Evolutionary conservation across 2,329 filamentous ascomycete species (phyloP), one percentile per base, ranked within the genome.

Genomic region (Penicillium sp.): DNA sequence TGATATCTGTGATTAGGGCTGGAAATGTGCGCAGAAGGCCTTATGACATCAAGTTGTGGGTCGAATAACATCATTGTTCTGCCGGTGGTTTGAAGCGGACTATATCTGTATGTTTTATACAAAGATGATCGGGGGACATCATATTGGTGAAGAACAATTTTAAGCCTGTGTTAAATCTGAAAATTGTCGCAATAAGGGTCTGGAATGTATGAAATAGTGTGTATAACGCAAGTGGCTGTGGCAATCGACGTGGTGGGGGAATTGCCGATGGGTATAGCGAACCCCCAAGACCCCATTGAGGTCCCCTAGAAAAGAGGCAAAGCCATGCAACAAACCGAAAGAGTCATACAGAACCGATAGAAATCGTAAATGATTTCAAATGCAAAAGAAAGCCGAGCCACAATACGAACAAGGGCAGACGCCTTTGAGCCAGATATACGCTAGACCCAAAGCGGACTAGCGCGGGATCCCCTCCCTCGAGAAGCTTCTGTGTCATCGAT

Each of bases 401-500:
- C 46, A 48, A 21, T 15, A 15, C 19, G 29, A 35, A 17, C 23
- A 8, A 25, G 12, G 17, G 6, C 31, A 25, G 40, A 6, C 31
- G n/a, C 45, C 19, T 31, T 40, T 23, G 35, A 33, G 2, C 21
- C 33, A 25, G 19, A 54, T 31, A 29, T 12, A 19, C 54, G 12
- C 66, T 68, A 70, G 55, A 1, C 65, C 63, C 2, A 54, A 67
- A 49, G 0, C 4, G 46, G 66, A 48, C 53, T 73, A 73, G 70
- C 43, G 59, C 57, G 25, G 59, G 50, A 57, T 65, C 65, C 57
- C 50, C 63, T 61, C 67, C 63, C 67, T 73, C 71, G 69, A 71
- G 72, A 74, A 74, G 70, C 69, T 74, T 74, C 71, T 73, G 70
- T 73, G 69, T 70, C 68, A 68, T 69, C 64, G 53, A 65, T 72